Evolutionary conservation across 2,329 filamentous ascomycete species (phyloP).

Genomic region (Coniochaeta pulveracea): DNA sequence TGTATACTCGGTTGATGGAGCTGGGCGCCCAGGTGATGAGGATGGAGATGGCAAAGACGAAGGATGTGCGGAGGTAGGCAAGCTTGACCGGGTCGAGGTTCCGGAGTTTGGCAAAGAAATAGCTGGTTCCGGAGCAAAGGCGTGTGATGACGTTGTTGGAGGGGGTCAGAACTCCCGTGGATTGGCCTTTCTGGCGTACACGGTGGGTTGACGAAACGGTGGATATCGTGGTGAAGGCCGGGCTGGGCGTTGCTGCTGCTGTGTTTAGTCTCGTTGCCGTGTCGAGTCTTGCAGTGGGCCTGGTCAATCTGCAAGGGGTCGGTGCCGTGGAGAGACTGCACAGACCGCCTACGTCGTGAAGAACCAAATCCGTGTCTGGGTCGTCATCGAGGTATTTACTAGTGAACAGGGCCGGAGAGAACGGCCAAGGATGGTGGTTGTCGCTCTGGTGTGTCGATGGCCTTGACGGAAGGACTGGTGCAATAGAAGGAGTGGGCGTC

Average conservation of each 20-base stretch:
- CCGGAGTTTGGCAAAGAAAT: constrained; percentile 21
- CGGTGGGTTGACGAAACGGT: constrained; percentile 14
- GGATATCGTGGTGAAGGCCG: constrained; percentile 11
- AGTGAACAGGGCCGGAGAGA: constrained; percentile 1
- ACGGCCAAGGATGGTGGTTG: constrained; percentile 9
- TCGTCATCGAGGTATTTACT: not conserved
- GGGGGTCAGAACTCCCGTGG: constrained; percentile 5
- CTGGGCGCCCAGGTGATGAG: constrained; percentile 54
- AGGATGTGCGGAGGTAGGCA: constrained; percentile 48
- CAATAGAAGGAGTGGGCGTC: constrained; percentile 11
- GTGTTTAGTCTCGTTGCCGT: not conserved
- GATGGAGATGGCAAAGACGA: constrained; percentile 49
- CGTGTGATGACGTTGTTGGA: constrained; percentile 4
- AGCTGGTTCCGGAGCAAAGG: constrained; percentile 5
- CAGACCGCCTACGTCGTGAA: constrained; percentile 5
- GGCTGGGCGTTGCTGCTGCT: not conserved
- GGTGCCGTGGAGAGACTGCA: not conserved
- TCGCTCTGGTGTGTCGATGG: constrained; percentile 4
- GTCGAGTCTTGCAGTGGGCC: not conserved
- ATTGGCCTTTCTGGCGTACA: constrained; percentile 1
- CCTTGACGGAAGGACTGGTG: constrained; percentile 10
- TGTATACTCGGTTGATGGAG: constrained; percentile 64
- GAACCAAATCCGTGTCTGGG: constrained; percentile 4
- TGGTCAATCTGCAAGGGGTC: not conserved
- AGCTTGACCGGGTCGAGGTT: constrained; percentile 46